Percentiles rank a stretch among this genome's conserved stretches.
Conservation (phyloP, 2,329 filamentous ascomycete species). For the Claviceps humidiphila region DNA sequence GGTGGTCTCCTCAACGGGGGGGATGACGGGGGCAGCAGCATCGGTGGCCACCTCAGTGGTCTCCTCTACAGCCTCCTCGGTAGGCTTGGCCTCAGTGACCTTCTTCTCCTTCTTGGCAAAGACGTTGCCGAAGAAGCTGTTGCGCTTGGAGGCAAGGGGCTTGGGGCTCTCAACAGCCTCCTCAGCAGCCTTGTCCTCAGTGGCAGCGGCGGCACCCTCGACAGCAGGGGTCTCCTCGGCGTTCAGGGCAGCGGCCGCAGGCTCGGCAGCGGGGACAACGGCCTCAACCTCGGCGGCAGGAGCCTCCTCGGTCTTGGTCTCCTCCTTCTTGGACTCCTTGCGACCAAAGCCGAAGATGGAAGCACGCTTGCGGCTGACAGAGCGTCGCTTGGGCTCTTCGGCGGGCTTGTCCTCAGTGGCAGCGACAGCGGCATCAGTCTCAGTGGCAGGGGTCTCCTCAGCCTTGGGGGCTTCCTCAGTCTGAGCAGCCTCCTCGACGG, state of each 20-base stretch:
- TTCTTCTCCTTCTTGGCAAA: slow-evolving; percentile 48
- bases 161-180: slow-evolving; percentile 29
- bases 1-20: slow-evolving; percentile 43
- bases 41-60: slow-evolving; percentile 30
- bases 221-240: slow-evolving; percentile 24
- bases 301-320: slow-evolving; percentile 18
- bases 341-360: slow-evolving; percentile 52
- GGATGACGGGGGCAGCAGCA: slow-evolving; percentile 45
- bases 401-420: slow-evolving; percentile 20
- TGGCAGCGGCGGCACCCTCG: slow-evolving; percentile 17
- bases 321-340: slow-evolving; percentile 32
- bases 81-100: slow-evolving; percentile 35
- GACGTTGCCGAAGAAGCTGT: slow-evolving; percentile 40
- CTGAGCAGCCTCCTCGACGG: slow-evolving; percentile 15
- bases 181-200: slow-evolving; percentile 19
- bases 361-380: slow-evolving; percentile 50
- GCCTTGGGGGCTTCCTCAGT: slow-evolving; percentile 24
- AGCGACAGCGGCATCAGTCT: slow-evolving; percentile 19
- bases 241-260: slow-evolving; percentile 21
- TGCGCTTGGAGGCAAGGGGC: slow-evolving; percentile 38
- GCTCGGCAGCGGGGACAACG: slow-evolving; percentile 21
- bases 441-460: slow-evolving; percentile 18
- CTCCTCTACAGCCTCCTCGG: slow-evolving; percentile 26
- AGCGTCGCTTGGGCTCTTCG: slow-evolving; percentile 48
- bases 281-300: slow-evolving; percentile 19